Percentiles rank a stretch among this genome's conserved stretches.
Conservation (phyloP, 2,329 filamentous ascomycete species). For the Penicillium capsulatum region DNA sequence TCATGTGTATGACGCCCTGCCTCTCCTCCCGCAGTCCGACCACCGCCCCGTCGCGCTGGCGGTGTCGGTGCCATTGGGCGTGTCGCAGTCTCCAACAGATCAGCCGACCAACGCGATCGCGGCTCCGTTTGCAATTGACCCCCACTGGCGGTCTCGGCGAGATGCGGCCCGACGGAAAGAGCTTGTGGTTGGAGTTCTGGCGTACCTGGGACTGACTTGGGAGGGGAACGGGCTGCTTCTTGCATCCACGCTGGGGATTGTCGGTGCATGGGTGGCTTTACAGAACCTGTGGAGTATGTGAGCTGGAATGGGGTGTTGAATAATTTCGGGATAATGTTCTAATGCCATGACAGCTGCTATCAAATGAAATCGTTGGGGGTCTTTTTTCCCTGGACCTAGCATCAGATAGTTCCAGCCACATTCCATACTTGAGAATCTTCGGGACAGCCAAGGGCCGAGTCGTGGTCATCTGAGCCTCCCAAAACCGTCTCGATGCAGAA, state of each 20-base stretch:
- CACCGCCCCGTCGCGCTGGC: constrained; percentile 79
- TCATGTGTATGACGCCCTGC: constrained; percentile 66
- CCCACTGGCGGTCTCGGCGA: constrained; percentile 53
- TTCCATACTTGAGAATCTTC: too few species aligned
- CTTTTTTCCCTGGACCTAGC: too few species aligned
- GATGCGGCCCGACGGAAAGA: constrained; percentile 56
- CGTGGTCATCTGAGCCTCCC: neutral
- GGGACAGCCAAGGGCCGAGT: neutral
- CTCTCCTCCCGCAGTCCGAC: constrained; percentile 77
- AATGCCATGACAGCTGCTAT: too few species aligned
- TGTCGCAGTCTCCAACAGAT: neutral
- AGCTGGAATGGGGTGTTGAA: neutral
- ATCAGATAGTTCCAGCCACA: too few species aligned
- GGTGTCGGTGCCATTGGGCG: constrained; percentile 55
- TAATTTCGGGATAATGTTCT: neutral
- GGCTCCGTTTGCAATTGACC: constrained; percentile 57
- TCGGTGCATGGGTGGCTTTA: constrained; percentile 43
- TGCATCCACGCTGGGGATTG: constrained; percentile 35
- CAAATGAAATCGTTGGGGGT: neutral
- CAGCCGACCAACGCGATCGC: constrained; percentile 33
- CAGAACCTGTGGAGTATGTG: constrained; percentile 31
- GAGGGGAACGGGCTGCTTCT: constrained; percentile 44
- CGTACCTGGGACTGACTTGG: constrained; percentile 51
- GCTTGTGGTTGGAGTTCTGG: constrained; percentile 54
- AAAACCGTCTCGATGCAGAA: neutral